Evolutionary conservation across 2,329 filamentous ascomycete species (phyloP), one percentile per base, ranked within the genome.

Genomic region (Ophiocordyceps camponoti-floridani): DNA sequence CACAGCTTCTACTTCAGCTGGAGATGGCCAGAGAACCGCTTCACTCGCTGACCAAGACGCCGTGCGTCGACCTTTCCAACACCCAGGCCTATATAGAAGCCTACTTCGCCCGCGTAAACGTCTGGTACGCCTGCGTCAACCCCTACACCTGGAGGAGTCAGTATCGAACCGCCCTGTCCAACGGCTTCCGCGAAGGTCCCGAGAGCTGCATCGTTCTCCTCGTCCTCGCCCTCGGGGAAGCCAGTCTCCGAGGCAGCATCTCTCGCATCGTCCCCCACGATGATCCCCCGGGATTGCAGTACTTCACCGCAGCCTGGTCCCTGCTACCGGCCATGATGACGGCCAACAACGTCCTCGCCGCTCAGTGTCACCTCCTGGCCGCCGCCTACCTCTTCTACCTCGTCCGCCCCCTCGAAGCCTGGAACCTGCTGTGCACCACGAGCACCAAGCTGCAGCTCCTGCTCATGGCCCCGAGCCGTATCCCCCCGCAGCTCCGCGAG

Each of bases 71-170:
- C 57, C 63, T 88, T 40, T 81, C 79, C 41, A 85, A 86, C 56
- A 82, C 79, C 1, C 72, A 77, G 42, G 72, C 77, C 4, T 88
- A 87, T 57, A 80, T 85, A 38, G 77, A 83, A 55, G 79, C 84
- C 1, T 89, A 85, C 59, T 91, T 89, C 54, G 78, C 82, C 47
- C 72, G 80, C 40, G 84, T 87, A 47, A 89, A 89, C 51, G 72
- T 87, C 3, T 89, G 84, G 81, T 89, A 89, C 54, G 84, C 84
- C 10, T 86, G 82, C 52, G 82, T 91, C 31, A 88, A 87, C 56
- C 84, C 84, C 1, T 84, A 84, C 58, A 83, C 78, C 1, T 91
- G 84, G 84, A 70, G 74, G 40, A 77, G 71, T 47, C 80, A 86
- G 56, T 88, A 88, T 56, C 75, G 79, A 27, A 81, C 73, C 4